These are phyloP conservation scores for Yamadazyma atlantica DNA, from an alignment of 1,139 yeast genomes.

Conservation along the genomic window DNA sequence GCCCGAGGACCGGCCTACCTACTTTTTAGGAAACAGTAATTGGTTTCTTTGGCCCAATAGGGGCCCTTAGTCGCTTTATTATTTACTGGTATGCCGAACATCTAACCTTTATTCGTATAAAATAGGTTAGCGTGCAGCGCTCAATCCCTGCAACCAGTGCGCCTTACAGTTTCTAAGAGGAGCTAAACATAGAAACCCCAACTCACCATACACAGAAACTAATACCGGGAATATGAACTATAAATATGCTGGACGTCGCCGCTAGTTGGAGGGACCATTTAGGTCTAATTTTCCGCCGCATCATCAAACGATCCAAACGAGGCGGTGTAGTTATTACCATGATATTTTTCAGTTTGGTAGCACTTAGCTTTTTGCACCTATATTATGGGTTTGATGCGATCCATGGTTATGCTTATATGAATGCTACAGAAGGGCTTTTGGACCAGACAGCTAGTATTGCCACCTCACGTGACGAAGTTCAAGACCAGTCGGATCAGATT, in stretches of 20 bases:
- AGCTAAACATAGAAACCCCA: too few species aligned
- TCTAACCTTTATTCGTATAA: too few species aligned
- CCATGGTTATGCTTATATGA: background rate
- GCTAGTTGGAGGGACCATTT: background rate
- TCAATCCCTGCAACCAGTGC: too few species aligned
- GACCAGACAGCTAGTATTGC: background rate
- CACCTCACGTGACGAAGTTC: conserved; percentile 1
- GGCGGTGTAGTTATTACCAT: background rate
- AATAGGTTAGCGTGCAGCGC: too few species aligned
- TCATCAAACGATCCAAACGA: background rate
- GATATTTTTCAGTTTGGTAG: background rate
- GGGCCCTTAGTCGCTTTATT: too few species aligned
- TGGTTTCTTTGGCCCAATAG: too few species aligned
- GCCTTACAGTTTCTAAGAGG: too few species aligned
- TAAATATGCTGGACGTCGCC: background rate
- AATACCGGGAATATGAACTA: background rate
- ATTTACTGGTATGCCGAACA: too few species aligned
- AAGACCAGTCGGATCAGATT: background rate
- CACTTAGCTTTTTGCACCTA: background rate
- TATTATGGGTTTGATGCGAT: background rate
- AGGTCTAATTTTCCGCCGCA: background rate
- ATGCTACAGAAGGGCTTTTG: background rate
- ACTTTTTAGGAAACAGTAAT: too few species aligned
- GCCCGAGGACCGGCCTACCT: too few species aligned
- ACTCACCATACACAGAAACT: too few species aligned